A percentile compares a stretch with the other conserved stretches of the same genome.
These are phyloP conservation scores for Stephania yunnanensis DNA, from an alignment of 164 flowering plant species.

Conservation along the genomic window DNA sequence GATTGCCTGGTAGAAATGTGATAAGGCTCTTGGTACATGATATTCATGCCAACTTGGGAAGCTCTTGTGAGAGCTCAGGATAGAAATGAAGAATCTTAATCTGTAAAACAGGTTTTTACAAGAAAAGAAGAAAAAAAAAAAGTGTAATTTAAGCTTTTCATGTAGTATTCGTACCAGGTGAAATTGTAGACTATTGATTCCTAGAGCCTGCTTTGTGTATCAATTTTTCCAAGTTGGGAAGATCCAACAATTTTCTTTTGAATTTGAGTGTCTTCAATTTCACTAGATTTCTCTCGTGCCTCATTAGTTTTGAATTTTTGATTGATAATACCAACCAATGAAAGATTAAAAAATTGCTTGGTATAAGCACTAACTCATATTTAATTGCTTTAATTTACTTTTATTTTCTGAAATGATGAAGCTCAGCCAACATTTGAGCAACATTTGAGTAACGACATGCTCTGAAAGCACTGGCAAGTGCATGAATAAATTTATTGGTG, in stretches of 20 bases:
- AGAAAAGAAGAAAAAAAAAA: conserved; percentile 9
- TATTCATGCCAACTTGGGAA: conserved; percentile 53
- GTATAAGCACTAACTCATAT: too few relatives aligned
- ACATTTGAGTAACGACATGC: background rate
- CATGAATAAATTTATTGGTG: background rate
- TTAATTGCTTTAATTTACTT: too few relatives aligned
- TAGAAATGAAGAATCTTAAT: conserved; percentile 23
- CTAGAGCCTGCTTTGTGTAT: conserved; percentile 14
- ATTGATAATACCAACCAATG: background rate
- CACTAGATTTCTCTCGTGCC: background rate
- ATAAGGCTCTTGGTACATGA: conserved; percentile 67
- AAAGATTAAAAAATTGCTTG: background rate
- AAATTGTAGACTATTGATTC: conserved; percentile 27
- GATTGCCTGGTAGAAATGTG: conserved; percentile 49
- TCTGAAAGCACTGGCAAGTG: background rate
- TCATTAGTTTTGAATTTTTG: too few relatives aligned
- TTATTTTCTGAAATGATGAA: too few relatives aligned
- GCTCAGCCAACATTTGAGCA: background rate
- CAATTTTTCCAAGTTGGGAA: background rate
- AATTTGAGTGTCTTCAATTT: background rate
- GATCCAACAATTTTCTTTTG: background rate
- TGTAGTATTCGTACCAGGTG: conserved; percentile 18
- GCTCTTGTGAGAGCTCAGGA: conserved; percentile 90
- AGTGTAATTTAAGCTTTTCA: conserved; percentile 15
- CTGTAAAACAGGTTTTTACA: background rate